Conservation (phyloP, 2,329 filamentous ascomycete genomes). For the Phialophora tarda region DNA sequence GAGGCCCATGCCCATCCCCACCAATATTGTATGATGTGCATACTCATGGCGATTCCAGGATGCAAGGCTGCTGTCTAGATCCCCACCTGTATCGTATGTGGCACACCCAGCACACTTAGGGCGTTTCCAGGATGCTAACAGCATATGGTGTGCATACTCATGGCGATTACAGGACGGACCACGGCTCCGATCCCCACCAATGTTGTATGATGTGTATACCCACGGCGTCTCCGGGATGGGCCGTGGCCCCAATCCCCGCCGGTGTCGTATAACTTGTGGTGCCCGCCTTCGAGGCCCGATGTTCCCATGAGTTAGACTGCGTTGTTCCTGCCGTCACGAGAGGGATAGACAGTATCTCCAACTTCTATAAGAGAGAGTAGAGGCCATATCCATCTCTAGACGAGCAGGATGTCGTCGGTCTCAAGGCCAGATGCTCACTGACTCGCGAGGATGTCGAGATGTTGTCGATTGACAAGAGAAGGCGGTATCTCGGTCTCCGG, state of each 20-base stretch:
- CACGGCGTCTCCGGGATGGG: background rate
- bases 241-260: background rate
- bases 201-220: background rate
- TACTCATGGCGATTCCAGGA: background rate
- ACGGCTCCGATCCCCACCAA: background rate
- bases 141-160: background rate
- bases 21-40: background rate
- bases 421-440: background rate
- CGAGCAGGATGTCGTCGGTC: background rate
- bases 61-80: background rate
- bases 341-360: conserved; percentile 4
- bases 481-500: background rate
- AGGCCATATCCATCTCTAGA: conserved; percentile 1
- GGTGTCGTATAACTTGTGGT: background rate
- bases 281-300: background rate
- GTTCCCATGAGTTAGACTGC: background rate
- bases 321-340: background rate
- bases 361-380: conserved; percentile 3
- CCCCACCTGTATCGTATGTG: background rate
- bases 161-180: conserved; percentile 1
- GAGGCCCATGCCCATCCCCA: background rate
- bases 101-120: background rate
- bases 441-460: background rate
- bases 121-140: background rate
- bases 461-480: background rate